Conservation (phyloP, 371 early-diverging fungal genomes). For the Astathelohania contejeani region DNA sequence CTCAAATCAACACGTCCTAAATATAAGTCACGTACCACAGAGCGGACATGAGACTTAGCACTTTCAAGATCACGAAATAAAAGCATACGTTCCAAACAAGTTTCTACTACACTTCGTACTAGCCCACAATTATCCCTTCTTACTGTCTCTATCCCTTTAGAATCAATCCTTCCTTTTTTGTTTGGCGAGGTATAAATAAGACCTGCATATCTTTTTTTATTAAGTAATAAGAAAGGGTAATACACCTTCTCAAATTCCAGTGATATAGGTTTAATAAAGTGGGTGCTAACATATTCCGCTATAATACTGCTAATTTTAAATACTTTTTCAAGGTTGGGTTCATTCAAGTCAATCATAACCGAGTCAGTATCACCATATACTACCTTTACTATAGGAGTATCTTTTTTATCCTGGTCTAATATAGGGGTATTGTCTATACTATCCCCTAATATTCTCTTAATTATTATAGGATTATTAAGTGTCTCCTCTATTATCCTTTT, state of each 20-base stretch:
- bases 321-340: constrained; percentile 57
- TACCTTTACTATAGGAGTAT: too few species aligned
- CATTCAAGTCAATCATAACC: constrained; percentile 95
- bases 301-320: constrained; percentile 45
- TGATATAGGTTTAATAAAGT: constrained; percentile 81
- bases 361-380: constrained; percentile 99
- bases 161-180: constrained; percentile 80
- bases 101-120: constrained; percentile 77
- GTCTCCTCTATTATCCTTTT: constrained; percentile 68
- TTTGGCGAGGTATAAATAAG: constrained; percentile 61
- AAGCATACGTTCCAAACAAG: constrained; percentile 71
- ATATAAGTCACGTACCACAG: constrained; percentile 71
- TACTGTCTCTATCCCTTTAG: constrained; percentile 98
- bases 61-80: constrained; percentile 73
- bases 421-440: constrained; percentile 63
- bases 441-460: constrained; percentile 70
- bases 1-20: constrained; percentile 89
- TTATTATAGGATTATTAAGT: too few species aligned
- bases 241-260: constrained; percentile 98
- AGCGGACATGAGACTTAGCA: constrained; percentile 71
- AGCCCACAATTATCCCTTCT: constrained; percentile 91
- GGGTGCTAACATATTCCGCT: constrained; percentile 64
- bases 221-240: constrained; percentile 87
- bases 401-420: too few species aligned
- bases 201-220: constrained; percentile 98